Conservation (phyloP, 192 early-diverging fungal genomes). For the Coemansia sp. region DNA sequence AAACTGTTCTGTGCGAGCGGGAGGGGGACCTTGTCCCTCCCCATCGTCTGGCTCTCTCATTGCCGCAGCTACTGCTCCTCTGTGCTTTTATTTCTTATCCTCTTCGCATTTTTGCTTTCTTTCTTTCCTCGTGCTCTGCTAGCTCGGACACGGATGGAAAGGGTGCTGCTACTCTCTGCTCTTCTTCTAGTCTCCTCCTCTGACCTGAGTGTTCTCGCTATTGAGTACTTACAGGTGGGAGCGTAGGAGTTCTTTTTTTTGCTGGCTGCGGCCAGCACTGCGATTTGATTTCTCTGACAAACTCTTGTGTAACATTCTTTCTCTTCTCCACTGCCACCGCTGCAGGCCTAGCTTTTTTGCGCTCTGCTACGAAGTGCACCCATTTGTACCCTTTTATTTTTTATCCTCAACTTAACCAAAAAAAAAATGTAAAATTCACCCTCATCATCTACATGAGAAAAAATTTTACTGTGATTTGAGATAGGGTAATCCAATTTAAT, state of each 20-base stretch:
- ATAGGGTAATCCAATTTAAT: background rate
- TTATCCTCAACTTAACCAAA: background rate
- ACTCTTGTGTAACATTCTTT: slow-evolving; percentile 11
- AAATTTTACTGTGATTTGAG: background rate
- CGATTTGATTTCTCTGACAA: background rate
- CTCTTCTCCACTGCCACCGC: background rate
- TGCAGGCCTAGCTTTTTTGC: background rate
- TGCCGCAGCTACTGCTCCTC: background rate
- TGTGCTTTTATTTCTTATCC: slow-evolving; percentile 9
- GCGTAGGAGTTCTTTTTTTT: background rate
- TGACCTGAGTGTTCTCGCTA: background rate
- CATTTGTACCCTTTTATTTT: background rate
- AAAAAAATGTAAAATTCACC: background rate
- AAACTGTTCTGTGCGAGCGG: background rate
- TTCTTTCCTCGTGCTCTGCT: background rate
- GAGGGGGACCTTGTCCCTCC: background rate
- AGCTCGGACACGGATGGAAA: background rate
- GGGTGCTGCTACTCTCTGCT: slow-evolving; percentile 4
- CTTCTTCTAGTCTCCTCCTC: background rate
- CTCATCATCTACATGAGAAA: background rate
- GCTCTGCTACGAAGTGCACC: background rate
- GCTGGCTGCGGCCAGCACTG: slow-evolving; percentile 8
- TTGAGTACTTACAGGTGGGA: background rate
- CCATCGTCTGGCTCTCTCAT: background rate
- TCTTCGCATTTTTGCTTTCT: background rate